These are phyloP conservation scores for Candida rishiriensis DNA, from an alignment of 805 yeast genomes.

Conservation along the genomic window DNA sequence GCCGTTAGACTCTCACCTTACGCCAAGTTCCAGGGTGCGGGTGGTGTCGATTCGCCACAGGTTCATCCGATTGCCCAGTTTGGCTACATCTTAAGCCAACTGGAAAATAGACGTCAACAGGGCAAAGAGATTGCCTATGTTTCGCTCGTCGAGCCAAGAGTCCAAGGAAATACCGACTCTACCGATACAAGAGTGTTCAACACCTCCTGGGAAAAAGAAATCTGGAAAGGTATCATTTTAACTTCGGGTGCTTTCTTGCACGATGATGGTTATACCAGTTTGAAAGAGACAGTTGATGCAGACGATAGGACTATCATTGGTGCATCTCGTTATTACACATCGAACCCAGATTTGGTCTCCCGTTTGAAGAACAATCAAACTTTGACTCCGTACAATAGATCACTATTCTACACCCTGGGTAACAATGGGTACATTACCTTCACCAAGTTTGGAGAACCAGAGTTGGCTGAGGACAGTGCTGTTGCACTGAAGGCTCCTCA, in stretches of 20 bases:
- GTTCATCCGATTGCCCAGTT: constrained; percentile 33
- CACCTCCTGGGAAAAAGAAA: constrained; percentile 19
- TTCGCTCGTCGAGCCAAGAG: constrained; percentile 31
- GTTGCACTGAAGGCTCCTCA: constrained; percentile 6
- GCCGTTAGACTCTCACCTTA: constrained; percentile 48
- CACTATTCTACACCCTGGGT: constrained; percentile 32
- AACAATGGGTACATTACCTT: constrained; percentile 15
- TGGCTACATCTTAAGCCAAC: constrained; percentile 36
- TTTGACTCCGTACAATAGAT: constrained; percentile 38
- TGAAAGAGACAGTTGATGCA: constrained; percentile 17
- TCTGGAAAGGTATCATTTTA: constrained; percentile 33
- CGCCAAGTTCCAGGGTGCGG: constrained; percentile 36
- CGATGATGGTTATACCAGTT: constrained; percentile 22
- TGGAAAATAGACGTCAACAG: constrained; percentile 34
- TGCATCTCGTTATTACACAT: constrained; percentile 34
- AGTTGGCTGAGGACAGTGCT: constrained; percentile 5
- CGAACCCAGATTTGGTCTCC: constrained; percentile 41
- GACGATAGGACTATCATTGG: constrained; percentile 44
- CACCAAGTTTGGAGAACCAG: constrained; percentile 12
- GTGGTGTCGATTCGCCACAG: constrained; percentile 33
- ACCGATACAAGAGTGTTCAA: constrained; percentile 3
- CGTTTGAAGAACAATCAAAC: constrained; percentile 33
- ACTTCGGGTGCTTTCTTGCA: constrained; percentile 23
- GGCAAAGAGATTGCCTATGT: constrained; percentile 25
- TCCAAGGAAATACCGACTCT: constrained; percentile 5